phyloP scores from a whole-genome alignment of 1,284 basidiomycete genomes.

The Leccinum glutinopallens region DNA sequence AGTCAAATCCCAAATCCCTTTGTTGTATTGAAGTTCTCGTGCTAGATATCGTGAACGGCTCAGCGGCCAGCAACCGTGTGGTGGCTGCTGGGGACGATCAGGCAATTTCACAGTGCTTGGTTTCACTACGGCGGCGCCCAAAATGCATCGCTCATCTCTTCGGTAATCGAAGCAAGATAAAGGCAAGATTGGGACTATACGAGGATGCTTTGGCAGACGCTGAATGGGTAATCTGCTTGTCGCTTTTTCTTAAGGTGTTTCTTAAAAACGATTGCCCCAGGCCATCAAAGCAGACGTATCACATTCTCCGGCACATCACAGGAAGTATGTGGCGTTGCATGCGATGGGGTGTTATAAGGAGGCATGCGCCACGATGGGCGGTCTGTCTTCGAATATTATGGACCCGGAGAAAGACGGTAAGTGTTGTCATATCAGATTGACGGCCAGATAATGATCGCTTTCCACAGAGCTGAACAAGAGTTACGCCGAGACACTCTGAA shows the following conservation, averaged over 20 bases:
- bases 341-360: background rate
- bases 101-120: background rate
- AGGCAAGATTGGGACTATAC: background rate
- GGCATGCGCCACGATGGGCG: background rate
- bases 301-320: conserved; percentile 8
- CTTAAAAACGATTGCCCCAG: background rate
- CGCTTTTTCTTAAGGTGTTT: too few relatives aligned
- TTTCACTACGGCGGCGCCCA: conserved; percentile 1
- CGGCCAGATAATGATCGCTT: background rate
- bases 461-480: conserved; percentile 10
- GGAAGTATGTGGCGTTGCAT: conserved; percentile 10
- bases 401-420: conserved; percentile 6
- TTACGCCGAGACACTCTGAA: background rate
- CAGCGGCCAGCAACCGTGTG: background rate
- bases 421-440: background rate
- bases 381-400: background rate
- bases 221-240: conserved; percentile 5
- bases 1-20: background rate
- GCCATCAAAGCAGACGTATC: conserved; percentile 11
- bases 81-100: too few relatives aligned
- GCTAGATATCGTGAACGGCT: background rate
- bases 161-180: conserved; percentile 11
- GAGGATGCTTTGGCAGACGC: conserved; percentile 6
- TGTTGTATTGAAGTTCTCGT: background rate
- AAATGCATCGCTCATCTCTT: conserved; percentile 11